Conservation (phyloP, 208 protist species). For the Naegleria fowleri region DNA sequence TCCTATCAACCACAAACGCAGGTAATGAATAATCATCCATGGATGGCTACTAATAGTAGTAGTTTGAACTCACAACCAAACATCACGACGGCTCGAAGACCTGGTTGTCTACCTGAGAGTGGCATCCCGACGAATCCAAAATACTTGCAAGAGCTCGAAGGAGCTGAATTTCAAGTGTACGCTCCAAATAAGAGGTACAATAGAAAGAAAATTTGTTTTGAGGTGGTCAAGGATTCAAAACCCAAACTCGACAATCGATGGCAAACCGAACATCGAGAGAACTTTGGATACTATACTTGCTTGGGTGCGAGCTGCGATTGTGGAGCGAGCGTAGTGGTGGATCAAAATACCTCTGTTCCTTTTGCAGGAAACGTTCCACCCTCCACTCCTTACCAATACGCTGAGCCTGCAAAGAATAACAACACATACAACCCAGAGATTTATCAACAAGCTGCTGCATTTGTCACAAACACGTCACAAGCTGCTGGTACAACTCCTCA, state of each 20-base stretch:
- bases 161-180: background rate
- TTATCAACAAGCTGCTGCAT: background rate
- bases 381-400: background rate
- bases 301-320: background rate
- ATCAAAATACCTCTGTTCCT: background rate
- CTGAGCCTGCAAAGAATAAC: background rate
- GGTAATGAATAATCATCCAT: too few species aligned
- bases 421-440: background rate
- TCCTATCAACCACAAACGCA: too few species aligned
- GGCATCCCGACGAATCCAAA: background rate
- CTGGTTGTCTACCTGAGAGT: background rate
- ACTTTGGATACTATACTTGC: background rate
- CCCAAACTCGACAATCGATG: background rate
- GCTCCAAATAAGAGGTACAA: background rate
- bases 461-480: background rate
- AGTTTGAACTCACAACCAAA: too few species aligned
- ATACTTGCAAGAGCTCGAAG: background rate
- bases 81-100: background rate
- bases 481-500: background rate
- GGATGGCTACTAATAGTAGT: too few species aligned
- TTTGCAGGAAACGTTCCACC: background rate
- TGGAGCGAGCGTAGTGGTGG: too few species aligned
- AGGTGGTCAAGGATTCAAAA: background rate
- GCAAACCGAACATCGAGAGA: conserved; percentile 9
- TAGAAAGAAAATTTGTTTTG: background rate